phyloP scores from a whole-genome alignment of 2,329 filamentous ascomycete species.

The Calonectria honghensis region DNA sequence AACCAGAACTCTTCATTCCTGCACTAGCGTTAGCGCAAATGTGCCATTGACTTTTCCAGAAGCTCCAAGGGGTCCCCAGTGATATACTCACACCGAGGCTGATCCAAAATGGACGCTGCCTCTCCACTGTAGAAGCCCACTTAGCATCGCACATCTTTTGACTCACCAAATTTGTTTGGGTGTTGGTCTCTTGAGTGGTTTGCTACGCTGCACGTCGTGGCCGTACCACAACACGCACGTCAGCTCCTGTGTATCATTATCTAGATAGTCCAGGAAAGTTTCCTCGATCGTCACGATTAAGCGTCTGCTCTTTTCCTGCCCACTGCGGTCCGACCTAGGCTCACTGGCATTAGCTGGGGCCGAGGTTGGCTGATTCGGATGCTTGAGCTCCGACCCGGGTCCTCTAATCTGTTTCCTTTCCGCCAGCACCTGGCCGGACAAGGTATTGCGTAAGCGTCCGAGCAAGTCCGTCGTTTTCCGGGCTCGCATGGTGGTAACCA shows the following conservation, averaged over 20 bases:
- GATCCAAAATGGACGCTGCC: constrained; percentile 28
- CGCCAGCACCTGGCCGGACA: constrained; percentile 44
- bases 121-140: constrained; percentile 31
- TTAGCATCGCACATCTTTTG: constrained; percentile 34
- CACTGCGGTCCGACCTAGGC: background rate
- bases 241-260: constrained; percentile 46
- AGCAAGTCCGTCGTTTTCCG: constrained; percentile 47
- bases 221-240: constrained; percentile 55
- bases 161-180: constrained; percentile 53
- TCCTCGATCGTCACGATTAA: constrained; percentile 33
- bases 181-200: constrained; percentile 44
- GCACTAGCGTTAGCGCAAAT: constrained; percentile 44
- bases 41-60: constrained; percentile 36
- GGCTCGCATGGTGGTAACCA: constrained; percentile 45
- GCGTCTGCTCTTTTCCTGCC: constrained; percentile 26
- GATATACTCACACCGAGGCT: constrained; percentile 34
- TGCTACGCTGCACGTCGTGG: constrained; percentile 51
- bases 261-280: constrained; percentile 46
- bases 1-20: constrained; percentile 55
- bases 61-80: constrained; percentile 38
- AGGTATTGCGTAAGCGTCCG: constrained; percentile 35
- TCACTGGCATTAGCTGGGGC: constrained; percentile 26
- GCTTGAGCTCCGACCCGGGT: constrained; percentile 46
- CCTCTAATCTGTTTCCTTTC: constrained; percentile 47
- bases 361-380: constrained; percentile 44